Evolutionary conservation across 2,329 filamentous ascomycete genomes (phyloP).

Genomic region (Aspergillus carbonarius): DNA sequence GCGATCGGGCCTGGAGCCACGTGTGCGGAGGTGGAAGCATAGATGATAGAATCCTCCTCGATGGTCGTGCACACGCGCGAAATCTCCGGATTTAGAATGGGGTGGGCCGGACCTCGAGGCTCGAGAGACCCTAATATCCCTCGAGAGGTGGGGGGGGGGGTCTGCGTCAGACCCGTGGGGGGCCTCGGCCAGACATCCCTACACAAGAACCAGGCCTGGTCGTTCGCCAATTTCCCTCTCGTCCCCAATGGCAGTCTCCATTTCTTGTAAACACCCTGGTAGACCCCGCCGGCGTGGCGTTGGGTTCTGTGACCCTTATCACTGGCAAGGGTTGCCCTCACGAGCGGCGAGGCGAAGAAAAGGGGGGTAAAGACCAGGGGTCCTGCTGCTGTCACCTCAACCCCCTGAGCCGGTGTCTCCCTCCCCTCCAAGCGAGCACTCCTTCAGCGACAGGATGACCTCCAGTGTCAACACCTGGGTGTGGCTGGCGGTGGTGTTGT

Average conservation of each 20-base stretch:
- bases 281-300: not conserved
- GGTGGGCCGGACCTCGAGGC: not conserved
- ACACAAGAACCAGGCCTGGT: not conserved
- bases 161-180: not conserved
- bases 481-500: constrained; percentile 15
- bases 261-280: not conserved
- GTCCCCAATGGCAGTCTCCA: not conserved
- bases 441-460: not conserved
- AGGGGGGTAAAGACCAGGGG: not conserved
- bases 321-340: too few species aligned
- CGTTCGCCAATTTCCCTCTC: not conserved
- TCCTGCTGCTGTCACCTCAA: not conserved
- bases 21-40: not conserved
- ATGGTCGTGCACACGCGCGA: not conserved
- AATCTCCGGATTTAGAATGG: not conserved
- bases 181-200: not conserved
- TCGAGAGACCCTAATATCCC: too few species aligned
- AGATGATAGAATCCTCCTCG: not conserved
- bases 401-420: not conserved
- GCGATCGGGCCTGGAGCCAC: constrained; percentile 3
- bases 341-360: not conserved
- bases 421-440: not conserved
- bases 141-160: too few species aligned
- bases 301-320: not conserved
- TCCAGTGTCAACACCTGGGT: constrained; percentile 13